These are phyloP conservation scores for Linaria vulgaris DNA, from an alignment of 257 asterid genomes.

Conservation along the genomic window DNA sequence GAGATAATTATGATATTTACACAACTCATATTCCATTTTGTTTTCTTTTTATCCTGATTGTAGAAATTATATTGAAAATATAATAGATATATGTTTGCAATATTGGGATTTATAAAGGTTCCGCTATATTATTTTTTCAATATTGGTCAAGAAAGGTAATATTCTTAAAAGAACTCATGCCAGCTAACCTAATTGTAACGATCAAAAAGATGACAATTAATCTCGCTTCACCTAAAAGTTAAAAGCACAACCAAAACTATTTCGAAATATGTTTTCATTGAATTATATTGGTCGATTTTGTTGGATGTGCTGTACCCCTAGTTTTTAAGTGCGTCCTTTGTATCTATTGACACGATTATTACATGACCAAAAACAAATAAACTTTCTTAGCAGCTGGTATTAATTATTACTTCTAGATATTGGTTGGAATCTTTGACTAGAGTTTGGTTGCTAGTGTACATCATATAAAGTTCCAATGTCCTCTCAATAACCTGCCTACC, in stretches of 20 bases:
- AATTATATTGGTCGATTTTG: neutral
- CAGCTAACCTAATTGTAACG: neutral
- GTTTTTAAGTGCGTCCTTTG: too few species aligned
- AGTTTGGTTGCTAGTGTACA: slow-evolving; percentile 34
- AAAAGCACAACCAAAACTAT: neutral
- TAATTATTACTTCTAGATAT: slow-evolving; percentile 27
- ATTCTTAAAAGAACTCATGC: too few species aligned
- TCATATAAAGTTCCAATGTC: slow-evolving; percentile 49
- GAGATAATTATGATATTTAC: too few species aligned
- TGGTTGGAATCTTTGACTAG: slow-evolving; percentile 39
- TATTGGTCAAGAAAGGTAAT: too few species aligned
- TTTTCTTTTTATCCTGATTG: too few species aligned
- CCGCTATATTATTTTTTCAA: too few species aligned
- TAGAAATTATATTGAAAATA: too few species aligned
- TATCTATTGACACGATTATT: too few species aligned
- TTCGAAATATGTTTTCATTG: neutral
- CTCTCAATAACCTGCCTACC: slow-evolving; percentile 44
- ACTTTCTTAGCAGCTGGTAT: neutral
- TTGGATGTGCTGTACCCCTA: neutral
- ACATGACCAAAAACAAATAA: too few species aligned
- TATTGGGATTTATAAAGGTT: too few species aligned
- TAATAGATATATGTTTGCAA: too few species aligned
- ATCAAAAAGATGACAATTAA: neutral
- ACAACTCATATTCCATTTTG: too few species aligned
- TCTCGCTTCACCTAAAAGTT: neutral